Evolutionary conservation across 1,284 basidiomycete genomes (phyloP).

Genomic region (Cutaneotrichosporon dermatis): DNA sequence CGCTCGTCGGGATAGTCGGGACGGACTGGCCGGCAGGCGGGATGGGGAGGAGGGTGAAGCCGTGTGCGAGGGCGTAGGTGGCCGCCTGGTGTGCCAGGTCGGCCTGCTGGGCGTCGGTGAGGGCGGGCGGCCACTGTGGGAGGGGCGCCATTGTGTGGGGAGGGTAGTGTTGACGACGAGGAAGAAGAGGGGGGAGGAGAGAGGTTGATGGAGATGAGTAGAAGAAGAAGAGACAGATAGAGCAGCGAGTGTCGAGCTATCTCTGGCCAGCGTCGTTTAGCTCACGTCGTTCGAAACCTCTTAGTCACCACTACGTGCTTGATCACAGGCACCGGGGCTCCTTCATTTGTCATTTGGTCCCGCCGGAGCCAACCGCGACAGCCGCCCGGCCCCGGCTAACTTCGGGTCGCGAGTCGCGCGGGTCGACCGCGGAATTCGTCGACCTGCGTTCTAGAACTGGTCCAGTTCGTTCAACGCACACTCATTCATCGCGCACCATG

Average conservation of each 20-base stretch:
- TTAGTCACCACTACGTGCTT: background rate
- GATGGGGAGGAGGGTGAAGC: conserved; percentile 73
- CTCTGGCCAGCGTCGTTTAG: no score
- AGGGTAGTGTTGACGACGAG: background rate
- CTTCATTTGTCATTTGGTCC: no score
- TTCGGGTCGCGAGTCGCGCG: no score
- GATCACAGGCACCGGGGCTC: background rate
- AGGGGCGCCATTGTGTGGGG: conserved; percentile 21
- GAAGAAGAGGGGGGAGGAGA: no score
- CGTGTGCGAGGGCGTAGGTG: conserved; percentile 79
- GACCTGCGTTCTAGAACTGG: no score
- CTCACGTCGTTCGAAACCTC: background rate
- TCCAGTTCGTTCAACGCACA: background rate
- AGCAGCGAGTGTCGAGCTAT: no score
- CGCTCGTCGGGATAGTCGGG: conserved; percentile 58
- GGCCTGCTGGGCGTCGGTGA: conserved; percentile 59
- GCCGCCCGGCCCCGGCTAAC: background rate
- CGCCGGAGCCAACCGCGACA: no score
- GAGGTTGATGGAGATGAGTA: no score
- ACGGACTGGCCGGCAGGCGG: background rate
- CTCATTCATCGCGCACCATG: background rate
- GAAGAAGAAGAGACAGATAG: no score
- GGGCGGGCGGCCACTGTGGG: conserved; percentile 65
- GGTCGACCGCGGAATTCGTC: no score
- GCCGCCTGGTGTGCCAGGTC: conserved; percentile 64